Base-by-base conservation (phyloP, 495 filamentous ascomycete species). In the Penicillium malachiteum region DNA sequence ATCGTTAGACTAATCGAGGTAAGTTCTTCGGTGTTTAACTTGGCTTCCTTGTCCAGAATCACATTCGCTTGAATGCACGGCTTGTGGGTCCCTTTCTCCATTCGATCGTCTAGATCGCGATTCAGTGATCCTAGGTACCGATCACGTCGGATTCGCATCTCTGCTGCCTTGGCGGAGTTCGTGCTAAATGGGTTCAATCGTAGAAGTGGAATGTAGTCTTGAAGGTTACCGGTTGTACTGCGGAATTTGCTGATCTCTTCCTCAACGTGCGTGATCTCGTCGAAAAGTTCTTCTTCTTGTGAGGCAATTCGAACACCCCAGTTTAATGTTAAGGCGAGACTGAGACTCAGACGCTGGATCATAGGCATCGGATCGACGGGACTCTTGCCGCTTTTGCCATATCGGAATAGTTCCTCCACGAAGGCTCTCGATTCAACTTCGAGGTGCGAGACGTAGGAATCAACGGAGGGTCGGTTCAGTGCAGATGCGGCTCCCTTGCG, bases 51-150 rank as follows among this genome's bases (percentile, higher is more conserved):
- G 60, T 86, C 84, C 38, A 80, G 68, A 46, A 86, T 83, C 12
- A 85, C 78, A 64, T 85, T 87, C 1, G 81, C 84, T 59, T 85
- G 81, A 26, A 88, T 85, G 56, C 85, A 87, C 13, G 84, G 82
- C 59, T 77, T 76, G 52, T 87, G 79, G 1, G 71, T 81, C 0
- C 83, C 84, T 49, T 81, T 82, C 41, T 78, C 73, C 67, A 88
- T 82, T 5, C 81, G 71, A 42, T 81, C 74, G 37, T 83, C 80
- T 40, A 87, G 66, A 14, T 79, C 78, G 9, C 63, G 57, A 50
- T 82, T 81, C 12, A 88, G 64, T 3, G 66, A 58, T 3, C 71
- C 73, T 9, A 87, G 66, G 54, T 87, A 88, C n/a, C 71, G 74
- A 57, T 87, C 83, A 16, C 85, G 72, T 13, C 85, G 75, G 40